Base-by-base conservation (phyloP, 495 filamentous ascomycete species). In the Neurospora sp. region DNA sequence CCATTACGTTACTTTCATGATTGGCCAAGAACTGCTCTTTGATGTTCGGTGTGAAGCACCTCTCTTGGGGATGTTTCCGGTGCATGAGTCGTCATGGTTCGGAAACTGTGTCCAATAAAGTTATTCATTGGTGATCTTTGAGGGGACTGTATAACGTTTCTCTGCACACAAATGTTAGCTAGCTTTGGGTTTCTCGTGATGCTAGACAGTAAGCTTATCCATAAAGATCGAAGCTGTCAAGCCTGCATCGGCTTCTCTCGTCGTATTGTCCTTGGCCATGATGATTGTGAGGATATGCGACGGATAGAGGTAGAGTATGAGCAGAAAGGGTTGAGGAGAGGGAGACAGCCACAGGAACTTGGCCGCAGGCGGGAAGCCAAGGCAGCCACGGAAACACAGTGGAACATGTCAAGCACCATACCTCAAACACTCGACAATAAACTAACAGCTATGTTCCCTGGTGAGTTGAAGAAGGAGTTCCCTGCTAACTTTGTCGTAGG, bases 391-490 rank as follows among this genome's bases (percentile, higher is more conserved):
- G 75, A 75, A 70, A 71, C 73, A 73, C 69, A 27, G 75, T 75
- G 73, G 31, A 74, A 76, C 74, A 75, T 78, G 76, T 75, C 76
- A 78, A 76, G 66, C 70, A 62, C 23, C 27, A 62, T 62, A 35
- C 54, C 14, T 35, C 54, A 62, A 62, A 62, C 54, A 62, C 27
- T 62, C 12, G 14, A 31, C 12, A 60, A 62, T 62, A 31, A 35
- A 62, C 12, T 27, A 62, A 62, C 54, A 62, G 12, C 54, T 18
- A 35, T 62, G 27, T 62, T 62, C 54, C 54, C 54, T 62, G 54
- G 27, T 18, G 54, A 16, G 6, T 1, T 62, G 27, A 62, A 3
- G 54, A 62, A 31, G 54, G 54, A 8, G 5, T 62, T 31, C 23
- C 27, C 14, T 66, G 27, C 27, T 35, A 35, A 16, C 54, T 31